Evolutionary conservation across 2,329 filamentous ascomycete genomes (phyloP).

Genomic region (Fusarium musae): DNA sequence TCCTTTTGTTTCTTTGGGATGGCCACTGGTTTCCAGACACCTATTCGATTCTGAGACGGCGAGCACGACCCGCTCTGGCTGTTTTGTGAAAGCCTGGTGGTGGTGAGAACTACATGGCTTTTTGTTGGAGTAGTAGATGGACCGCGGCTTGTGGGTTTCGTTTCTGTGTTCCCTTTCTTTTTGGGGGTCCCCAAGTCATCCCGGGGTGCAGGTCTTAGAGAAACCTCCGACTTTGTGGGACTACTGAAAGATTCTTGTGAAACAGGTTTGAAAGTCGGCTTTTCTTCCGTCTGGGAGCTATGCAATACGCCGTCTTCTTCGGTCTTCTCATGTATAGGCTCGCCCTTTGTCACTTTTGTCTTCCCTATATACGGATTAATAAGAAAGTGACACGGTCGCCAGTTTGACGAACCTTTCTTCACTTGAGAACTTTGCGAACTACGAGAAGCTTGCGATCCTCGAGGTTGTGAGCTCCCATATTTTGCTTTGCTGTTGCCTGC

Average conservation of each 20-base stretch:
- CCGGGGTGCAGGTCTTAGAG: constrained; percentile 8
- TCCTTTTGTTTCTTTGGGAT: not conserved
- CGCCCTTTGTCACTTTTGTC: not conserved
- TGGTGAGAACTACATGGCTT: not conserved
- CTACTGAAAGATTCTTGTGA: constrained; percentile 24
- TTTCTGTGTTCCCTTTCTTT: constrained; percentile 10
- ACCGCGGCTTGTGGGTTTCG: constrained; percentile 7
- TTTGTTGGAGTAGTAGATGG: constrained; percentile 29
- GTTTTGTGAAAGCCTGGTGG: constrained; percentile 18
- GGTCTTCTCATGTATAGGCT: not conserved
- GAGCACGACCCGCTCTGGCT: not conserved
- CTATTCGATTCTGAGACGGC: constrained; percentile 5
- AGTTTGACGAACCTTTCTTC: constrained; percentile 31
- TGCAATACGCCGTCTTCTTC: not conserved
- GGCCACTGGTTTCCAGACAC: not conserved
- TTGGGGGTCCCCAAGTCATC: constrained; percentile 24
- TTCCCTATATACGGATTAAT: constrained; percentile 17
- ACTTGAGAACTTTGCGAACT: constrained; percentile 41
- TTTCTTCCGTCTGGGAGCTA: constrained; percentile 16
- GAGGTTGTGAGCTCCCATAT: constrained; percentile 43
- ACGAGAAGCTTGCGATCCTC: constrained; percentile 25
- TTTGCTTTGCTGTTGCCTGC: constrained; percentile 32
- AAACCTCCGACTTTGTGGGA: constrained; percentile 16
- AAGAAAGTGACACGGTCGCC: not conserved
- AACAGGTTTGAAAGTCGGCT: constrained; percentile 14